Evolutionary conservation across 2,329 filamentous ascomycete species (phyloP).

Genomic region (Ascochyta koolunga): DNA sequence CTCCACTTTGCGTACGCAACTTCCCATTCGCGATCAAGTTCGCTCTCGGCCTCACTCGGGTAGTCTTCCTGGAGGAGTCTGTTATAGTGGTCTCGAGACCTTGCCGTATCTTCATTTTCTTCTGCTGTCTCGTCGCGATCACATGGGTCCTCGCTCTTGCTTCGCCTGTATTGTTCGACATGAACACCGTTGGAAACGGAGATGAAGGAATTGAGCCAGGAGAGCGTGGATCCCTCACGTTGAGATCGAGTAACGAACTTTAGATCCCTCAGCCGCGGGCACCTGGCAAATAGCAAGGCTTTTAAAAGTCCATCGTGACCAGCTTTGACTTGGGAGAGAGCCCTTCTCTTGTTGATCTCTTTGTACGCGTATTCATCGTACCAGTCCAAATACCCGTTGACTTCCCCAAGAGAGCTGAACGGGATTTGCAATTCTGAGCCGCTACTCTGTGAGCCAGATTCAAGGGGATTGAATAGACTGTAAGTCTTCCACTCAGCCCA

Average conservation of each 20-base stretch:
- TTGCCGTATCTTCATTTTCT: background rate
- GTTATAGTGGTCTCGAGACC: too few relatives aligned
- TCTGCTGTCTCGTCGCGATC: background rate
- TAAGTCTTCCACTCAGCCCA: conserved; percentile 1
- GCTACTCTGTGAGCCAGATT: too few relatives aligned
- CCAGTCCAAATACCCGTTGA: conserved; percentile 1
- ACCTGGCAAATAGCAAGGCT: conserved; percentile 8
- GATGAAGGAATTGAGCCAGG: background rate
- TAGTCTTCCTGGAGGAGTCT: too few relatives aligned
- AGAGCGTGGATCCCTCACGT: background rate
- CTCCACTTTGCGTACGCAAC: background rate
- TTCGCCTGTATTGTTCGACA: background rate
- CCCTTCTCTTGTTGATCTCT: background rate
- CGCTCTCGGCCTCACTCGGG: background rate
- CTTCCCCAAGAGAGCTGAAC: background rate
- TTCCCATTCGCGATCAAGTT: background rate
- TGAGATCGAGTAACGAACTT: background rate
- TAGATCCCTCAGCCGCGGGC: background rate
- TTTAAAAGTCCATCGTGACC: conserved; percentile 8
- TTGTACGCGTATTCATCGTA: background rate
- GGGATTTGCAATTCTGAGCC: background rate
- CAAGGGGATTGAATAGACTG: background rate
- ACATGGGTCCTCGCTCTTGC: too few relatives aligned
- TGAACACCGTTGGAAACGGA: background rate
- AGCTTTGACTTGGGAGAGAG: background rate